Conservation (phyloP, 108 stramenopile species). For the Mayamaea pseudoterrestris region DNA sequence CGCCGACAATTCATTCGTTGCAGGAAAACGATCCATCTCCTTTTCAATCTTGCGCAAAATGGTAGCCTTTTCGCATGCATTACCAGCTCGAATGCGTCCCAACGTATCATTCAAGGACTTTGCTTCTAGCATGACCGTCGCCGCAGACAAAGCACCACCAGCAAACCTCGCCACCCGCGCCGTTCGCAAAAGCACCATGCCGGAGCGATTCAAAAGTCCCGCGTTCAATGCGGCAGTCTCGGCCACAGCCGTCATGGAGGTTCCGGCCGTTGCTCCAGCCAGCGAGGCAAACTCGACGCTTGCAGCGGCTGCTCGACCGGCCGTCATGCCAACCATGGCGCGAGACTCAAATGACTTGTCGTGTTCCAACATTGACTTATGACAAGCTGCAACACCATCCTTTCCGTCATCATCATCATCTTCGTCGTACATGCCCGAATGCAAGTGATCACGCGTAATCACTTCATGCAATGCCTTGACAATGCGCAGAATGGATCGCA, state of each 20-base stretch:
- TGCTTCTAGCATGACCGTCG: conserved; percentile 22
- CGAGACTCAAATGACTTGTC: conserved; percentile 5
- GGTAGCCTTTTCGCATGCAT: conserved; percentile 31
- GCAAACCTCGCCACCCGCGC: conserved; percentile 22
- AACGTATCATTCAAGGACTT: conserved; percentile 14
- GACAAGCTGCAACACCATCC: background rate
- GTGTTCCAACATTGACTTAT: background rate
- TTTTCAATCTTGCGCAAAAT: conserved; percentile 7
- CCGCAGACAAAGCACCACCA: conserved; percentile 27
- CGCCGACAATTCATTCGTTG: conserved; percentile 19
- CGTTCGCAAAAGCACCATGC: conserved; percentile 12
- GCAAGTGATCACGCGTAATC: conserved; percentile 33
- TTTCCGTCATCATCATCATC: background rate
- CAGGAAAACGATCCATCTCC: conserved; percentile 18
- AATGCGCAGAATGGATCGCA: conserved; percentile 33
- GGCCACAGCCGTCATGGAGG: background rate
- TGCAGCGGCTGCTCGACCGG: background rate
- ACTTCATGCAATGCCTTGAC: conserved; percentile 44
- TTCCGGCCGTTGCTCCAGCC: background rate
- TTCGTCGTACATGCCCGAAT: conserved; percentile 12
- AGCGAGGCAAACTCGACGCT: conserved; percentile 4
- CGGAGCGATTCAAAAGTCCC: conserved; percentile 1
- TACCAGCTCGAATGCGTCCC: conserved; percentile 19
- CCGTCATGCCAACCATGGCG: background rate
- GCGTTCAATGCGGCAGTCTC: background rate